Percentiles rank a stretch among this genome's conserved stretches.
These are phyloP conservation scores for Escovopsis sp. DNA, from an alignment of 2,329 filamentous ascomycete species.

Conservation along the genomic window DNA sequence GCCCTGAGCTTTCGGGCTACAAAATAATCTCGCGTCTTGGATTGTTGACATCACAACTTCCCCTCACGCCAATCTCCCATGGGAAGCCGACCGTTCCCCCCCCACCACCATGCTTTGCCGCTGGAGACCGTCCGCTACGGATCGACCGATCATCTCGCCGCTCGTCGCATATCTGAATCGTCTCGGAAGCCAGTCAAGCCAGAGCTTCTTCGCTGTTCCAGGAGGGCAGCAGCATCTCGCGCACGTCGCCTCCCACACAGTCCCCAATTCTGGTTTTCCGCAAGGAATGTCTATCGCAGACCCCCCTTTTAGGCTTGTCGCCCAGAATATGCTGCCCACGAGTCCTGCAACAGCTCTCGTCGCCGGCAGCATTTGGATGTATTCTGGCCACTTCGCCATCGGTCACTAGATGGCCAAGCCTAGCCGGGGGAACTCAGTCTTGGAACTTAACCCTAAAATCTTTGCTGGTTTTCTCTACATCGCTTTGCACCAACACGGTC, in stretches of 20 bases:
- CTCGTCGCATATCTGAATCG: not conserved
- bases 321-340: slow-evolving; percentile 40
- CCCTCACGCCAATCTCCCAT: slow-evolving; percentile 2
- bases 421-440: slow-evolving; percentile 43
- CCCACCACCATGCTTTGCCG: not conserved
- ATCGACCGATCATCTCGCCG: not conserved
- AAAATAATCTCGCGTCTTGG: slow-evolving; percentile 2
- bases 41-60: slow-evolving; percentile 1
- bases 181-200: slow-evolving; percentile 10
- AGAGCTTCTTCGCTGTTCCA: slow-evolving; percentile 29
- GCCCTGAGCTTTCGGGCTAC: not conserved
- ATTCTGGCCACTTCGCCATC: slow-evolving; percentile 21
- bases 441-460: slow-evolving; percentile 97
- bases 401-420: slow-evolving; percentile 25
- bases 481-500: slow-evolving; percentile 64
- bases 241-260: slow-evolving; percentile 69
- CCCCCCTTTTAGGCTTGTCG: slow-evolving; percentile 24
- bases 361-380: slow-evolving; percentile 32
- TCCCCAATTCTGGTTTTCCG: slow-evolving; percentile 62
- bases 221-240: slow-evolving; percentile 5
- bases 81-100: slow-evolving; percentile 2
- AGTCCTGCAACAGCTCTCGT: slow-evolving; percentile 43
- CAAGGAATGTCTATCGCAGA: slow-evolving; percentile 44
- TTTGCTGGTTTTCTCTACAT: slow-evolving; percentile 39
- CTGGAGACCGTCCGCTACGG: not conserved